Evolutionary conservation across 2,329 filamentous ascomycete genomes (phyloP).

Genomic region (Periconia macrospinosa): DNA sequence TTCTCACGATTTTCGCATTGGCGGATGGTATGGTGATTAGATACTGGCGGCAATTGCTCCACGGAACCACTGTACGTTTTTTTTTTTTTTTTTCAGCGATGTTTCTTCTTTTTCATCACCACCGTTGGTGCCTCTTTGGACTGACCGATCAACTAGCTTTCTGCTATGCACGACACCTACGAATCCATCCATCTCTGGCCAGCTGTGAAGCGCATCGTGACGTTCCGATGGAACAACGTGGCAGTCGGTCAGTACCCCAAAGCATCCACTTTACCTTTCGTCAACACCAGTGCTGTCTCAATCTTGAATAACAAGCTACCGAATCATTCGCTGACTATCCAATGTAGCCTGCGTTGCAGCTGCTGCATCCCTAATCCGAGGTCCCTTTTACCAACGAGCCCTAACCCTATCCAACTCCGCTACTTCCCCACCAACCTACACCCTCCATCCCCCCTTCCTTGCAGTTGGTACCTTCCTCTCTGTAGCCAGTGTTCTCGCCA

Average conservation of each 20-base stretch:
- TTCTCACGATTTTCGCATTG: conserved; percentile 22
- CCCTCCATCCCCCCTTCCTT: conserved; percentile 4
- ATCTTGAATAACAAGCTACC: neutral
- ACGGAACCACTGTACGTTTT: conserved; percentile 20
- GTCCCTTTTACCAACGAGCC: conserved; percentile 25
- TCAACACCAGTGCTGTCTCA: too few relatives aligned
- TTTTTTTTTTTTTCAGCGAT: neutral
- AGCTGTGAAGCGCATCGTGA: conserved; percentile 13
- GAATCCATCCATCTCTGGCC: conserved; percentile 17
- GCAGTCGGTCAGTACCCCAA: conserved; percentile 15
- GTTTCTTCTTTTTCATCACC: neutral
- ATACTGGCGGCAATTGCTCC: conserved; percentile 21
- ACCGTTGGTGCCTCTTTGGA: neutral
- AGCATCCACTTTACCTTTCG: neutral
- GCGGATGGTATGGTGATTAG: conserved; percentile 19
- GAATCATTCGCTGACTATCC: neutral
- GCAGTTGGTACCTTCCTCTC: conserved; percentile 17
- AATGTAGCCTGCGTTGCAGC: conserved; percentile 15
- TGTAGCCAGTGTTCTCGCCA: conserved; percentile 14
- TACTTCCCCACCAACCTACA: conserved; percentile 5
- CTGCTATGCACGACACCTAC: conserved; percentile 20
- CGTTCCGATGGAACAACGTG: conserved; percentile 19
- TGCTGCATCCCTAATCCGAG: conserved; percentile 13
- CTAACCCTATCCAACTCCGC: conserved; percentile 8
- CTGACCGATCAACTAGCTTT: conserved; percentile 10